A percentile compares a stretch with the other conserved stretches of the same genome.
Conservation (phyloP, 2,329 filamentous ascomycete species). For the Epichloe amarillans region DNA sequence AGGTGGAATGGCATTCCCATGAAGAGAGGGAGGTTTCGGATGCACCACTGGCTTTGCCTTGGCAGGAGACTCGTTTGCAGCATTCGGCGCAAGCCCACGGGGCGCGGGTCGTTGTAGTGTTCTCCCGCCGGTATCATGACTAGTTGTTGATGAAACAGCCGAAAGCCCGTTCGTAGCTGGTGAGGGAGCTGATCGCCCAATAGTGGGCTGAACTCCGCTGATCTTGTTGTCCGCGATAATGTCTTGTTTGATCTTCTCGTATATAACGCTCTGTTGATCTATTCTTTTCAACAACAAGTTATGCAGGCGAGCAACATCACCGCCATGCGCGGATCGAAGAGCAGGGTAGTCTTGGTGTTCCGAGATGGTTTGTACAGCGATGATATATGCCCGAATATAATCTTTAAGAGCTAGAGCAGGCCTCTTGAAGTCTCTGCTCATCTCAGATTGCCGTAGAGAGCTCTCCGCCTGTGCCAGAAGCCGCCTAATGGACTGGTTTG, state of each 20-base stretch:
- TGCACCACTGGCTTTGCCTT: constrained; percentile 37
- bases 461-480: constrained; percentile 39
- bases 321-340: constrained; percentile 38
- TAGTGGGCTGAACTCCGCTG: constrained; percentile 41
- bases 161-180: constrained; percentile 5
- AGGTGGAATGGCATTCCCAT: constrained; percentile 40
- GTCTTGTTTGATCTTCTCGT: constrained; percentile 42
- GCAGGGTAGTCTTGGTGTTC: constrained; percentile 60
- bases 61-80: constrained; percentile 10
- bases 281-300: constrained; percentile 37
- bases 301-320: constrained; percentile 35
- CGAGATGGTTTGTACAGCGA: constrained; percentile 64
- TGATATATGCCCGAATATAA: constrained; percentile 69
- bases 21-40: constrained; percentile 55
- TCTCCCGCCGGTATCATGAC: neutral
- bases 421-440: constrained; percentile 47
- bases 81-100: constrained; percentile 7
- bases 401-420: constrained; percentile 69
- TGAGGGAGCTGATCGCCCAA: constrained; percentile 8
- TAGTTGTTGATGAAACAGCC: neutral
- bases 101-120: neutral
- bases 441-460: constrained; percentile 46
- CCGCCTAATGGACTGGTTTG: constrained; percentile 36
- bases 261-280: constrained; percentile 31
- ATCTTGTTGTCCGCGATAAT: constrained; percentile 52